Evolutionary conservation across 2,329 filamentous ascomycete genomes (phyloP), one percentile per base, ranked within the genome.

Genomic region (Ciborinia camelliae): DNA sequence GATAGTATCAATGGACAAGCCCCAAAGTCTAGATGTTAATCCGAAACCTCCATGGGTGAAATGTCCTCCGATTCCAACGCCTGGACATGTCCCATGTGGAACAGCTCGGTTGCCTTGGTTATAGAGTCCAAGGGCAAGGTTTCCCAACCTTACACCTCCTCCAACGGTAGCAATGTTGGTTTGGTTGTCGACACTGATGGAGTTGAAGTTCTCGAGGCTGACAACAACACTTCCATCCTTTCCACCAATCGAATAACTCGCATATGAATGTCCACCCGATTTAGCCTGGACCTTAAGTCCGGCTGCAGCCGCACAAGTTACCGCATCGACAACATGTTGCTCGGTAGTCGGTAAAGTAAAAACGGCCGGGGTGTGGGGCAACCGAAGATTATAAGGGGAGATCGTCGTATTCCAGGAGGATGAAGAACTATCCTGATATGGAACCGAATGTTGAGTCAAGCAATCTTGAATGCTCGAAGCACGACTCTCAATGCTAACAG

Each of bases 201-300:
- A 68, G 63, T 83, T 77, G 43, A 88, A 76, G 48, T 83, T 81
- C 63, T 77, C 71, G 64, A 88, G 74, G 69, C 87, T 84, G 67
- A 88, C 77, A 64, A 82, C 79, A 8, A 87, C 73, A 20, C 75
- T 78, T 26, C 83, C 84, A 68, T 84, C 77, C 8, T 77, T 75
- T 20, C 84, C 84, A 2, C 83, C 83, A 0, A 47, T 69, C 4
- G 70, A 71, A 32, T 47, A 82, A 43, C 81, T 83, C 0, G 76
- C 83, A 72, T 84, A 86, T 41, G 80, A 82, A 71, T 86, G 83
- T 0, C 83, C 84, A n/a, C 84, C 83, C 35, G 79, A 78, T 67
- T 80, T 81, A 1, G 82, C 76, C 51, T 82, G 81, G 3, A 85
- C 80, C 55, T 82, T 81, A 28, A 82, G 73, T 14, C 74, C 74